phyloP scores from a whole-genome alignment of 495 filamentous ascomycete species.

The Delitschia confertaspora region DNA sequence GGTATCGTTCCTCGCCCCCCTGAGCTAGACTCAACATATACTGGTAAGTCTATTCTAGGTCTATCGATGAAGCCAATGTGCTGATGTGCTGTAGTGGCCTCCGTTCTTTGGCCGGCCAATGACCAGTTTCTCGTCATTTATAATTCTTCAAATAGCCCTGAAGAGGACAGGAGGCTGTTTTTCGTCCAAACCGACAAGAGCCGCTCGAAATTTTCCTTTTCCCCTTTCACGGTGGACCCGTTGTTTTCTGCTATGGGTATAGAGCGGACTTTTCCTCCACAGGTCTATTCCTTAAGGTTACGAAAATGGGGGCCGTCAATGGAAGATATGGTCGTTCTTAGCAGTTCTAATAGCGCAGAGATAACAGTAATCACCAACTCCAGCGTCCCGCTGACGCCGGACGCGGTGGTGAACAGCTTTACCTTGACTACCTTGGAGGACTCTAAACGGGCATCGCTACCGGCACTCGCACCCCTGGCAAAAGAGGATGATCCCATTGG shows the following conservation, averaged over 20 bases:
- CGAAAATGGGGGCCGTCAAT: slow-evolving; percentile 70
- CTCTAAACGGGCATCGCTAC: slow-evolving; percentile 64
- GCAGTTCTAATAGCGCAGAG: slow-evolving; percentile 69
- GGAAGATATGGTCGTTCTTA: slow-evolving; percentile 68
- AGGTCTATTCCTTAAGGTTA: slow-evolving; percentile 66
- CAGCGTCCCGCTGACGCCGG: slow-evolving; percentile 51
- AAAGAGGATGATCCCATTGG: slow-evolving; percentile 44
- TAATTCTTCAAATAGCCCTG: slow-evolving; percentile 41
- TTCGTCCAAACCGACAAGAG: slow-evolving; percentile 57
- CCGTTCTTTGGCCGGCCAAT: slow-evolving; percentile 81
- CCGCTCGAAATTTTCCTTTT: slow-evolving; percentile 51
- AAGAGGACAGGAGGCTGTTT: slow-evolving; percentile 48
- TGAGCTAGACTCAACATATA: slow-evolving; percentile 52
- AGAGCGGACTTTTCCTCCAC: slow-evolving; percentile 43
- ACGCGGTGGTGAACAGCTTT: slow-evolving; percentile 49
- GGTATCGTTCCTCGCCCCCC: slow-evolving; percentile 71
- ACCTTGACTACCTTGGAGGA: slow-evolving; percentile 69
- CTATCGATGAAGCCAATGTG: too few relatives aligned
- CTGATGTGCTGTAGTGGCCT: too few relatives aligned
- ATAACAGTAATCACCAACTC: slow-evolving; percentile 70
- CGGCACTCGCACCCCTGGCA: slow-evolving; percentile 43
- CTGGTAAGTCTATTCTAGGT: slow-evolving; percentile 45
- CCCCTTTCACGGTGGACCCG: slow-evolving; percentile 63
- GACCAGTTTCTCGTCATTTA: slow-evolving; percentile 73
- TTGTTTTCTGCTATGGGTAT: slow-evolving; percentile 59